Evolutionary conservation across 73 alveolate species (phyloP).

Genomic region (Tetrahymena malaccensis): DNA sequence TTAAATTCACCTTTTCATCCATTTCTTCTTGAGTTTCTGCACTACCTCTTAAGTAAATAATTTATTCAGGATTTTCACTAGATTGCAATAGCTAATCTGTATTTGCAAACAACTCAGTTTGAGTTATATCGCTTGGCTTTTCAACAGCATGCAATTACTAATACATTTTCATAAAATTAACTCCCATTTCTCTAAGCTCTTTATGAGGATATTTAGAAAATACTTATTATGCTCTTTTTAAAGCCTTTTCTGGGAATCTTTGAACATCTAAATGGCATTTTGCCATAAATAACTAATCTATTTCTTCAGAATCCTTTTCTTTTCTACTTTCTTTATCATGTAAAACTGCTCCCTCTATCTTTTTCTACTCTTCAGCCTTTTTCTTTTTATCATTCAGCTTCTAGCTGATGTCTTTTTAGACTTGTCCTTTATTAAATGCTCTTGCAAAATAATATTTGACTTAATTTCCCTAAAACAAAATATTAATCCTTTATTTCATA

Average conservation of each 20-base stretch:
- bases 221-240: constrained; percentile 1
- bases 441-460: not conserved
- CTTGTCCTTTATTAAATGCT: not conserved
- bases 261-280: not conserved
- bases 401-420: not conserved
- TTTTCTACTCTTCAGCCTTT: not conserved
- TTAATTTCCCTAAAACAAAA: not conserved
- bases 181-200: constrained; percentile 22
- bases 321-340: not conserved
- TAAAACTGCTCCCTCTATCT: not conserved
- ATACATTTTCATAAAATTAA: constrained; percentile 30
- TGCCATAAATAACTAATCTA: constrained; percentile 8
- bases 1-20: not conserved
- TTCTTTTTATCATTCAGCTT: not conserved
- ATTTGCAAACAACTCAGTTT: constrained; percentile 23
- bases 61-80: not conserved
- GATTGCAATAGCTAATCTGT: not conserved
- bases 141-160: constrained; percentile 30
- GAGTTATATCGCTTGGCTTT: constrained; percentile 19
- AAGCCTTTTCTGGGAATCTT: not conserved
- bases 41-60: not conserved
- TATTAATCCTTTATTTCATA: not conserved
- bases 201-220: constrained; percentile 17
- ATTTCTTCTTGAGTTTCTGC: constrained; percentile 6
- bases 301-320: constrained; percentile 7